A percentile compares a stretch with the other conserved stretches of the same genome.
phyloP scores from a whole-genome alignment of 306 rosid genomes.

The Cicer chorassanicum region DNA sequence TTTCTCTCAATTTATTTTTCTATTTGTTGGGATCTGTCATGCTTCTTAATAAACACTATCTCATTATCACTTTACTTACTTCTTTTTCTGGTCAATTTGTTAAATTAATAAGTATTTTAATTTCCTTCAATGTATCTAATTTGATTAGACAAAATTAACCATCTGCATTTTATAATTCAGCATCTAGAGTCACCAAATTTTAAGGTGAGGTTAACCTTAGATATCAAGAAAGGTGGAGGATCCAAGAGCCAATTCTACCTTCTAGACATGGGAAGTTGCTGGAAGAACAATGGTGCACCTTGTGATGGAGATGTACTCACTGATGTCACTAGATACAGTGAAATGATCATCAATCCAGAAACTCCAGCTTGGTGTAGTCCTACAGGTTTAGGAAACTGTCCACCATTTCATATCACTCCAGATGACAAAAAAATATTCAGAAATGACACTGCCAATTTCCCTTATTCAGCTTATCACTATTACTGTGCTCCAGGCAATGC shows the following conservation, averaged over 20 bases:
- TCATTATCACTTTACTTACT: no score
- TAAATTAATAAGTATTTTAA: no score
- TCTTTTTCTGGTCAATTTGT: background rate
- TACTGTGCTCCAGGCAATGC: conserved; percentile 88
- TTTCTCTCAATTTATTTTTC: no score
- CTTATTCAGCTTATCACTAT: conserved; percentile 72
- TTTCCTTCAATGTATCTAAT: no score
- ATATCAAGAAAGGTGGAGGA: conserved; percentile 63
- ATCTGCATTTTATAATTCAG: conserved; percentile 49
- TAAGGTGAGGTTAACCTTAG: conserved; percentile 51
- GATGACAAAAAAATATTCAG: conserved; percentile 63
- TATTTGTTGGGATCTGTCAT: no score
- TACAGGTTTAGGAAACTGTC: conserved; percentile 56
- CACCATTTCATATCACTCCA: conserved; percentile 77
- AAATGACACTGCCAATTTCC: conserved; percentile 74
- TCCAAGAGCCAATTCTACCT: conserved; percentile 71
- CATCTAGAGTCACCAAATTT: conserved; percentile 52
- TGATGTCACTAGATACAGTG: conserved; percentile 77
- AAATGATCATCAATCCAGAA: conserved; percentile 76
- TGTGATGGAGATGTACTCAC: conserved; percentile 73
- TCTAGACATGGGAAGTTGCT: conserved; percentile 79
- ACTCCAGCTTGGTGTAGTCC: conserved; percentile 53
- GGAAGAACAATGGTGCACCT: conserved; percentile 77
- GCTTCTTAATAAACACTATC: no score
- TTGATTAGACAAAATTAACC: conserved; percentile 21